Evolutionary conservation across 345 rosid species (phyloP).

Genomic region (Cochlearia excelsa): DNA sequence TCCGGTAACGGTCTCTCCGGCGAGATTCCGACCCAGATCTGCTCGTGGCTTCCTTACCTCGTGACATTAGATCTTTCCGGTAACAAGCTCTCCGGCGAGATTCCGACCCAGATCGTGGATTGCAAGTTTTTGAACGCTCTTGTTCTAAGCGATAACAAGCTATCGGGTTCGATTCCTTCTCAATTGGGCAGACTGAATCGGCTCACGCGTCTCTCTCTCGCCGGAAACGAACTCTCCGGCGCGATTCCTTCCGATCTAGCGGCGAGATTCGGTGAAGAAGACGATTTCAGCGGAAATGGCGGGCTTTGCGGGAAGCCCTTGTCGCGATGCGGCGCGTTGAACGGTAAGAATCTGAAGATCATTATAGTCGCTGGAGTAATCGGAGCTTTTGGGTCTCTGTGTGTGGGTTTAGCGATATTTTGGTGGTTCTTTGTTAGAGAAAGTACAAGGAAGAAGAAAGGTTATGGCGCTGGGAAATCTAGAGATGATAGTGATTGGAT

Average conservation of each 20-base stretch:
- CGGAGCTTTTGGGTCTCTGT: constrained; percentile 48
- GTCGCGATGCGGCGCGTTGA: constrained; percentile 53
- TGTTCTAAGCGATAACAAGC: constrained; percentile 39
- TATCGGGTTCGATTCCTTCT: constrained; percentile 56
- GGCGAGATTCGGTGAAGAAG: constrained; percentile 16
- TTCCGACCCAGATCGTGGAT: constrained; percentile 48
- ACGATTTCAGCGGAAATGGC: constrained; percentile 41
- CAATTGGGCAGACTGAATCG: constrained; percentile 49
- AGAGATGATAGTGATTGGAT: constrained; percentile 53
- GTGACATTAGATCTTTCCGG: constrained; percentile 56
- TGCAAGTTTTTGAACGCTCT: constrained; percentile 56
- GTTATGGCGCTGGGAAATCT: constrained; percentile 42
- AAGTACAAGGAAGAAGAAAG: constrained; percentile 41
- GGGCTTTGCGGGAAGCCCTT: constrained; percentile 56
- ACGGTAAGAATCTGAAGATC: constrained; percentile 41
- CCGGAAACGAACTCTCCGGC: constrained; percentile 50
- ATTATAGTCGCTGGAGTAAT: constrained; percentile 52
- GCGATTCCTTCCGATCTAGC: constrained; percentile 49
- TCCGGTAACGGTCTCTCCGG: constrained; percentile 53
- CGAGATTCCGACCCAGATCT: constrained; percentile 53
- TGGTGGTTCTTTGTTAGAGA: constrained; percentile 56
- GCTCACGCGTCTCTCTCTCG: constrained; percentile 45
- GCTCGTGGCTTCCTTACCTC: constrained; percentile 58
- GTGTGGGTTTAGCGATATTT: constrained; percentile 47
- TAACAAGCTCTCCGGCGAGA: constrained; percentile 48